phyloP scores from a whole-genome alignment of 768 basidiomycete genomes.

The Multifurca ochricompacta region DNA sequence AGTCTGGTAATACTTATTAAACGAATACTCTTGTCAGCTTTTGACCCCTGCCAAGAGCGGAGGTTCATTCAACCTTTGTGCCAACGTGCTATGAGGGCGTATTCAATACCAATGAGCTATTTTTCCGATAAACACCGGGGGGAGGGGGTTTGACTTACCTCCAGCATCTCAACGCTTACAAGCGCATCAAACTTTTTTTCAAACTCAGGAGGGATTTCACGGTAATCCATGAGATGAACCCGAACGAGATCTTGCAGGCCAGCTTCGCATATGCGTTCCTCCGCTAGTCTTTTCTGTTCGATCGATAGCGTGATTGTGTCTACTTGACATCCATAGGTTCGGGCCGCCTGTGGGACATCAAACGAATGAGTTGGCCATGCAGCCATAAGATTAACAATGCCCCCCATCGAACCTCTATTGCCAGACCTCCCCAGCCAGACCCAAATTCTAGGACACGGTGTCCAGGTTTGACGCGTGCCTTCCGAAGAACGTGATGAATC shows the following conservation, averaged over 20 bases:
- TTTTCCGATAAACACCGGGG: no score
- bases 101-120: conserved; percentile 29
- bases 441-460: conserved; percentile 85
- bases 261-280: conserved; percentile 68
- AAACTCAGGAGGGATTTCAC: conserved; percentile 73
- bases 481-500: conserved; percentile 69
- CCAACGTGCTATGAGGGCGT: conserved; percentile 17
- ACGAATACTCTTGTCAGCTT: background rate
- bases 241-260: conserved; percentile 65
- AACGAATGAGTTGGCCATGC: conserved; percentile 1
- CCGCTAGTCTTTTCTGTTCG: conserved; percentile 82
- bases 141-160: no score
- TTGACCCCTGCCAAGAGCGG: background rate
- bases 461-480: conserved; percentile 70
- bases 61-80: conserved; percentile 4
- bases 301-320: conserved; percentile 84
- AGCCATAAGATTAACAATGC: background rate
- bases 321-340: conserved; percentile 65
- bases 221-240: conserved; percentile 86
- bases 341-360: conserved; percentile 44
- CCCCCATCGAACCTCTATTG: conserved; percentile 63
- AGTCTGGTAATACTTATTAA: conserved; percentile 39
- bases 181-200: conserved; percentile 59
- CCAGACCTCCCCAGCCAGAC: conserved; percentile 88
- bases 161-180: conserved; percentile 59